These are phyloP conservation scores for Septoria petroselini DNA, from an alignment of 2,329 filamentous ascomycete species.

Conservation along the genomic window DNA sequence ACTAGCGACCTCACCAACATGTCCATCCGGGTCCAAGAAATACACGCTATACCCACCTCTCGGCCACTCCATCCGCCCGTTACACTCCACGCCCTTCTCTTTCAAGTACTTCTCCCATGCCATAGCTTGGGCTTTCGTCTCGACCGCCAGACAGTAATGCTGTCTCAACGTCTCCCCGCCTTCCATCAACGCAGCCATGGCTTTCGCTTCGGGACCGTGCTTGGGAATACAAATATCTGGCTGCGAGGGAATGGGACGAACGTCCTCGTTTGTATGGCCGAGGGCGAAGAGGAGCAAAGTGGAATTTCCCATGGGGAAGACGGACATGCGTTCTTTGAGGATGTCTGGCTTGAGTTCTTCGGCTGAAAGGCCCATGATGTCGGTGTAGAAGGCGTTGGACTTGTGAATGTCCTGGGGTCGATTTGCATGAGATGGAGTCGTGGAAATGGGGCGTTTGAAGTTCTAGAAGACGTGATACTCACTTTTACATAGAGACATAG, in stretches of 20 bases:
- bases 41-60: slow-evolving; percentile 20
- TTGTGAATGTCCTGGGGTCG: slow-evolving; percentile 1
- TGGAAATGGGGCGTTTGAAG: background rate
- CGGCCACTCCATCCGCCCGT: slow-evolving; percentile 17
- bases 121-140: slow-evolving; percentile 11
- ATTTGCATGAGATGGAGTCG: background rate
- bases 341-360: slow-evolving; percentile 11
- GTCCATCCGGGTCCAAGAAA: slow-evolving; percentile 19
- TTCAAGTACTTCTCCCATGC: slow-evolving; percentile 15
- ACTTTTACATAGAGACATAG: slow-evolving; percentile 18
- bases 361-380: slow-evolving; percentile 11
- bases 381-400: slow-evolving; percentile 14
- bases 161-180: slow-evolving; percentile 11
- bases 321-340: slow-evolving; percentile 14
- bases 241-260: slow-evolving; percentile 5
- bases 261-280: slow-evolving; percentile 12
- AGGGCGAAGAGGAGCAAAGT: slow-evolving; percentile 18
- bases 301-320: slow-evolving; percentile 15
- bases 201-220: slow-evolving; percentile 9
- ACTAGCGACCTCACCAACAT: slow-evolving; percentile 21
- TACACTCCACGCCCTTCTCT: slow-evolving; percentile 3
- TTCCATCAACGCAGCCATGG: slow-evolving; percentile 6
- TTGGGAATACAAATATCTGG: slow-evolving; percentile 13
- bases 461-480: background rate
- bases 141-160: slow-evolving; percentile 18